Conservation (phyloP, 768 basidiomycete species). For the Amanita inopinata region DNA sequence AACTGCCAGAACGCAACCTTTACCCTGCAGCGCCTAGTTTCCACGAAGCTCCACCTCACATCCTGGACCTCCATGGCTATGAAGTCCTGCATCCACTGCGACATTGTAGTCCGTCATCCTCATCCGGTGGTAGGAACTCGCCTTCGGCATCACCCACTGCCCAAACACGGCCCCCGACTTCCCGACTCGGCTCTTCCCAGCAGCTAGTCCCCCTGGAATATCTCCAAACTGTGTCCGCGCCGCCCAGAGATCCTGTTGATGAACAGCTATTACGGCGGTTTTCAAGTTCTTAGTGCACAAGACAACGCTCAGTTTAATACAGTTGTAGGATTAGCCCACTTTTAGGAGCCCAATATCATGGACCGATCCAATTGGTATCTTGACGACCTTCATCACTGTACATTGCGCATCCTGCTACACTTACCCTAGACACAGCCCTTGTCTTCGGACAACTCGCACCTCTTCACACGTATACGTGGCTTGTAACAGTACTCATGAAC, state of each 20-base stretch:
- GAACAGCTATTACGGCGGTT: slow-evolving; percentile 56
- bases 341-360: no score
- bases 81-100: slow-evolving; percentile 18
- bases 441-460: no score
- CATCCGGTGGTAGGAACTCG: slow-evolving; percentile 26
- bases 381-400: no score
- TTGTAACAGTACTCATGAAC: no score
- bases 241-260: slow-evolving; percentile 52
- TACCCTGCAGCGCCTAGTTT: slow-evolving; percentile 17
- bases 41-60: slow-evolving; percentile 16
- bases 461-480: no score
- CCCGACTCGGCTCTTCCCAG: slow-evolving; percentile 5
- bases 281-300: slow-evolving; percentile 13
- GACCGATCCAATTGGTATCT: no score
- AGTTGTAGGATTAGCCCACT: no score
- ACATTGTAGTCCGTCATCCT: slow-evolving; percentile 16
- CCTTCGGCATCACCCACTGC: slow-evolving; percentile 31
- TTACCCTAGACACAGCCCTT: no score
- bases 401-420: no score
- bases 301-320: no score
- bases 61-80: slow-evolving; percentile 17
- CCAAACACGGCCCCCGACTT: slow-evolving; percentile 19
- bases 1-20: slow-evolving; percentile 18
- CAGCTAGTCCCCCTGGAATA: slow-evolving; percentile 56
- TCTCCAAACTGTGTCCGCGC: slow-evolving; percentile 44